Evolutionary conservation across 257 asterid species (phyloP).

Genomic region (Salvia splendens): DNA sequence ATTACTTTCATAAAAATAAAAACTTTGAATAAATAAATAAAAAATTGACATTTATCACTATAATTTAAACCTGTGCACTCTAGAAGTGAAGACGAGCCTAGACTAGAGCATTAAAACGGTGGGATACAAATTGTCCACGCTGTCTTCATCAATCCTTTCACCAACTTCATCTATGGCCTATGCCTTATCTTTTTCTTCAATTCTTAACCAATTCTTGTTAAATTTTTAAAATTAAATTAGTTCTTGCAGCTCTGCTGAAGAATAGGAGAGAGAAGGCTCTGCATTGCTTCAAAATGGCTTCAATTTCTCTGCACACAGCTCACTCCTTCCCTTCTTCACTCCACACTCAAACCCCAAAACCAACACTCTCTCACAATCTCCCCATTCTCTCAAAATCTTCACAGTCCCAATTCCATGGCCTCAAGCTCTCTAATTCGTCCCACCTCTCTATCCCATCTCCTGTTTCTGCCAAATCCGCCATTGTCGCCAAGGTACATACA

Average conservation of each 20-base stretch:
- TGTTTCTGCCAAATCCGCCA: slow-evolving; percentile 38
- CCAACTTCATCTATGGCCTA: slow-evolving; percentile 28
- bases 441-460: slow-evolving; percentile 46
- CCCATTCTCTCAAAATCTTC: slow-evolving; percentile 53
- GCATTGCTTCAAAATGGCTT: slow-evolving; percentile 54
- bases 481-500: slow-evolving; percentile 81
- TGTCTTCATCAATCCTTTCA: neutral
- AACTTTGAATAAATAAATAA: too few species aligned
- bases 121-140: too few species aligned
- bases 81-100: too few species aligned
- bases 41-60: too few species aligned
- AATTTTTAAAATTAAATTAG: too few species aligned
- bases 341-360: slow-evolving; percentile 50
- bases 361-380: slow-evolving; percentile 43
- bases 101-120: too few species aligned
- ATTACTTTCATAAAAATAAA: too few species aligned
- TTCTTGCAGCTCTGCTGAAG: neutral
- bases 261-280: neutral
- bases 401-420: slow-evolving; percentile 70
- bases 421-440: slow-evolving; percentile 48
- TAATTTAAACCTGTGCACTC: too few species aligned
- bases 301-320: slow-evolving; percentile 52
- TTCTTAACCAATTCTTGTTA: neutral
- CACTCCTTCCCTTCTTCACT: slow-evolving; percentile 56
- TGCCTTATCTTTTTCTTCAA: slow-evolving; percentile 36